A percentile compares a stretch with the other conserved stretches of the same genome.
phyloP scores from a whole-genome alignment of 2,329 filamentous ascomycete genomes.

The Chrysoporthe deuterocubensis region DNA sequence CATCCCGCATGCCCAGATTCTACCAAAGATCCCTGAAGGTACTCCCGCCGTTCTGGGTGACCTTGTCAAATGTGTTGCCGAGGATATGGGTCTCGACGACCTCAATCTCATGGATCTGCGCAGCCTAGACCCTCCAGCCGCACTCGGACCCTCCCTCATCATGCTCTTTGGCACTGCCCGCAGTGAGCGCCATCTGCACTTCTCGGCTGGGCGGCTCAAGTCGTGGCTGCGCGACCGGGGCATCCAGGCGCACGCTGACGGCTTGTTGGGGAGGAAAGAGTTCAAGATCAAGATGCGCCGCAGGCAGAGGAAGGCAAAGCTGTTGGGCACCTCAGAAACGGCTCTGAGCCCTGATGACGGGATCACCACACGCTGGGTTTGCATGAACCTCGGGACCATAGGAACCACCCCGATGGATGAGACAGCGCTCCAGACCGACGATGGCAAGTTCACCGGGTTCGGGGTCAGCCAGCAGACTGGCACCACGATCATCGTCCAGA shows the following conservation, averaged over 20 bases:
- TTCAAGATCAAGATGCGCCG: constrained; percentile 84
- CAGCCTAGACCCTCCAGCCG: constrained; percentile 80
- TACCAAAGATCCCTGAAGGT: constrained; percentile 64
- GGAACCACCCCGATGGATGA: constrained; percentile 57
- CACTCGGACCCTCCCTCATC: constrained; percentile 83
- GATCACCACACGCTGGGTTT: constrained; percentile 93
- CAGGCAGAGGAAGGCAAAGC: constrained; percentile 78
- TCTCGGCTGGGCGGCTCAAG: constrained; percentile 86
- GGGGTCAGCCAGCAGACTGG: constrained; percentile 55
- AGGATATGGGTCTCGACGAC: constrained; percentile 85
- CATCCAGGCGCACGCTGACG: constrained; percentile 79
- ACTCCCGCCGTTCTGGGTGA: constrained; percentile 73
- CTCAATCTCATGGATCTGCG: constrained; percentile 83
- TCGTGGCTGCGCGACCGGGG: constrained; percentile 81
- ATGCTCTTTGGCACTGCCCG: constrained; percentile 93
- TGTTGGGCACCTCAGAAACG: constrained; percentile 74
- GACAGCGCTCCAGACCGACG: constrained; percentile 46
- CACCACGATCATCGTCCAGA: constrained; percentile 60
- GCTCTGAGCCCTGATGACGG: constrained; percentile 75
- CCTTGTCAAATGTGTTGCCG: constrained; percentile 77
- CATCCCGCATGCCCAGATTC: constrained; percentile 48
- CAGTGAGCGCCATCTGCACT: constrained; percentile 90
- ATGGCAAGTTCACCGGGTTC: constrained; percentile 75
- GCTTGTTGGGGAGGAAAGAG: constrained; percentile 86
- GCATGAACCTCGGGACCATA: constrained; percentile 81